phyloP scores from a whole-genome alignment of 495 filamentous ascomycete species.

The Neurospora sp. region DNA sequence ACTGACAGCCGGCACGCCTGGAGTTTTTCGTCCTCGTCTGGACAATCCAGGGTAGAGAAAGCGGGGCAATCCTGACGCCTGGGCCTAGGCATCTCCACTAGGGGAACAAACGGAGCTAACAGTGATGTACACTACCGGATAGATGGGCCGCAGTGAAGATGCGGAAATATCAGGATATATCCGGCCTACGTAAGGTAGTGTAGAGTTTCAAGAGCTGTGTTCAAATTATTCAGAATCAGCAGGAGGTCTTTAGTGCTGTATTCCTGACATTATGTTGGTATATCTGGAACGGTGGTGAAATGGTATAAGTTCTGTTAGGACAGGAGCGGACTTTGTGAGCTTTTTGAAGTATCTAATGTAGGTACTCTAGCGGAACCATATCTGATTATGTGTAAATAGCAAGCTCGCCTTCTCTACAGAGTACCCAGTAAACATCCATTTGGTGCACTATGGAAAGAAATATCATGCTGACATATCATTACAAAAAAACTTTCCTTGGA shows the following conservation, averaged over 20 bases:
- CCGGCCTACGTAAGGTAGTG: background rate
- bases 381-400: background rate
- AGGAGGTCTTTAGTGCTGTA: background rate
- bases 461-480: background rate
- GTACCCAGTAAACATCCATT: background rate
- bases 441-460: background rate
- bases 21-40: background rate
- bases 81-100: background rate
- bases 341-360: background rate
- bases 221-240: background rate
- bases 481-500: background rate
- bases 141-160: background rate
- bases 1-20: background rate
- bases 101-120: background rate
- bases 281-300: background rate
- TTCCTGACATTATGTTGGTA: background rate
- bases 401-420: background rate
- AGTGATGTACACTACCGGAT: background rate
- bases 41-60: background rate
- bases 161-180: background rate
- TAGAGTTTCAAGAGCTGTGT: background rate
- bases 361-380: too few species aligned
- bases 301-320: background rate
- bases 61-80: background rate
- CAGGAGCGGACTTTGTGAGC: background rate